phyloP scores from a whole-genome alignment of 768 basidiomycete genomes.

The Boletus reticulatus region DNA sequence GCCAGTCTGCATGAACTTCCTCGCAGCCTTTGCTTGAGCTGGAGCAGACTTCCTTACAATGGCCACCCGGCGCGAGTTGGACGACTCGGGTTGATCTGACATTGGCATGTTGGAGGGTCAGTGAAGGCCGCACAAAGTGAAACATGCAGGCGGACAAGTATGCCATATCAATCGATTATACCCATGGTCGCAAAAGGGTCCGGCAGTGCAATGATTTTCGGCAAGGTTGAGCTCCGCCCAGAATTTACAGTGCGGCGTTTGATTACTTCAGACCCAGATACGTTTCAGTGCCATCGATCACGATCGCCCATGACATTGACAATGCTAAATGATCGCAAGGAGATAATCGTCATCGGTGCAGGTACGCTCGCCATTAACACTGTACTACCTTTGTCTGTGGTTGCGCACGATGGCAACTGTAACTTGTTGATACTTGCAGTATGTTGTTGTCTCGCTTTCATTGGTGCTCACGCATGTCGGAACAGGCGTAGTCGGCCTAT shows the following conservation, averaged over 20 bases:
- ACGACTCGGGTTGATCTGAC: background rate
- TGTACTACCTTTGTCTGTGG: too few relatives aligned
- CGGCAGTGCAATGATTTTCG: too few relatives aligned
- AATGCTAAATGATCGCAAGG: constrained; percentile 21
- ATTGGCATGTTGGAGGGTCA: constrained; percentile 8
- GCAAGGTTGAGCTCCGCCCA: too few relatives aligned
- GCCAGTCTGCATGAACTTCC: constrained; percentile 10
- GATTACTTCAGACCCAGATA: too few relatives aligned
- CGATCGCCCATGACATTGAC: constrained; percentile 5
- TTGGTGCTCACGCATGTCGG: background rate
- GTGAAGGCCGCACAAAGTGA: background rate
- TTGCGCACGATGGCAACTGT: background rate
- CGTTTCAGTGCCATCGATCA: too few relatives aligned
- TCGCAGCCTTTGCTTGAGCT: constrained; percentile 11
- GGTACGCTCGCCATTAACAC: constrained; percentile 22
- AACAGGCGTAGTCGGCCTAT: constrained; percentile 74
- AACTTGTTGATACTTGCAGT: background rate
- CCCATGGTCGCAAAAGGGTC: too few relatives aligned
- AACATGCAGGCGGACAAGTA: background rate
- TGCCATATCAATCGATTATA: background rate
- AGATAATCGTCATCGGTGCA: constrained; percentile 41
- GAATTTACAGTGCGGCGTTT: too few relatives aligned
- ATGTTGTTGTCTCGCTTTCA: background rate
- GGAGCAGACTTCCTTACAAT: too few relatives aligned
- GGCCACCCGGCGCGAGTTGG: background rate